Conservation (phyloP, 2,329 filamentous ascomycete genomes). For the Fusarium praegraminearum region DNA sequence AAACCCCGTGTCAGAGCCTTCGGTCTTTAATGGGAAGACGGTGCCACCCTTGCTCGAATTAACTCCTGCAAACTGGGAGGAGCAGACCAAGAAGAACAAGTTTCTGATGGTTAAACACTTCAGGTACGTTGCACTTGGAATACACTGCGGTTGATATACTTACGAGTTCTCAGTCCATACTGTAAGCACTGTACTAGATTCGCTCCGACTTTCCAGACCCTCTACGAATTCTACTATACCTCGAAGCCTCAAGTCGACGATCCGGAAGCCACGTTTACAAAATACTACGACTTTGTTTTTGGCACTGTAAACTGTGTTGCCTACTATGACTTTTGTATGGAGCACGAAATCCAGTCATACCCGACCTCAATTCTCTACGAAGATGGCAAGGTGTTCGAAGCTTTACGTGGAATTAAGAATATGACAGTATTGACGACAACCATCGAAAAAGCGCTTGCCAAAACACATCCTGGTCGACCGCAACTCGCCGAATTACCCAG, state of each 20-base stretch:
- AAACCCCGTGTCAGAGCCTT: slow-evolving; percentile 55
- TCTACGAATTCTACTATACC: slow-evolving; percentile 95
- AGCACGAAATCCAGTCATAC: slow-evolving; percentile 75
- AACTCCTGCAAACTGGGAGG: slow-evolving; percentile 67
- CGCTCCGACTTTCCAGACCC: slow-evolving; percentile 87
- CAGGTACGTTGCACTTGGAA: slow-evolving; percentile 64
- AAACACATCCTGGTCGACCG: slow-evolving; percentile 82
- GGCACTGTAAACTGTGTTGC: slow-evolving; percentile 87
- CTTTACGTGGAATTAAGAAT: slow-evolving; percentile 73
- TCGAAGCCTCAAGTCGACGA: slow-evolving; percentile 75
- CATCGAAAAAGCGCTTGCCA: slow-evolving; percentile 82
- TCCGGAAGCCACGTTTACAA: slow-evolving; percentile 73
- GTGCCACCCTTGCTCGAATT: slow-evolving; percentile 75
- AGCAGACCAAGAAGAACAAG: slow-evolving; percentile 65
- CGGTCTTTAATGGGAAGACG: slow-evolving; percentile 73
- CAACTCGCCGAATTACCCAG: slow-evolving; percentile 75
- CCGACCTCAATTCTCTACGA: slow-evolving; percentile 86
- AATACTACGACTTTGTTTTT: slow-evolving; percentile 91
- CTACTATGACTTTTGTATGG: slow-evolving; percentile 80
- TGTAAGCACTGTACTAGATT: slow-evolving; percentile 81
- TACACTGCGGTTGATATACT: slow-evolving; percentile 27
- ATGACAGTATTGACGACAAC: slow-evolving; percentile 75
- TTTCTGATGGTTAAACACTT: slow-evolving; percentile 73
- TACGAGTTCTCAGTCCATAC: slow-evolving; percentile 60
- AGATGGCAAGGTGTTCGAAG: slow-evolving; percentile 75